phyloP scores from a whole-genome alignment of 2,329 filamentous ascomycete species.

The Catunica adiposa region DNA sequence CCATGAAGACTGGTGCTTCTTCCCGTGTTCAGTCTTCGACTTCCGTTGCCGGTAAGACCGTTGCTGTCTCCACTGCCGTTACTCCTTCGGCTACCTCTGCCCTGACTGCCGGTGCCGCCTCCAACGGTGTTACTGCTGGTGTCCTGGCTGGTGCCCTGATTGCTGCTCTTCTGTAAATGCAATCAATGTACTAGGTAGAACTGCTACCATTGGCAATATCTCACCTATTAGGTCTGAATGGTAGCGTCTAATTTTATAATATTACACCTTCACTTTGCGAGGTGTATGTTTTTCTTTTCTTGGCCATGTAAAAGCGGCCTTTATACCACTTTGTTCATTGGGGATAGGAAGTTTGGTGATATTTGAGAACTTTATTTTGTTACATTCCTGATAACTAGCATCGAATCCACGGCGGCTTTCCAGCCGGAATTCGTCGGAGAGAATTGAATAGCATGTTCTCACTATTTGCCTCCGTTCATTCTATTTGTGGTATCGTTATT shows the following conservation, averaged over 20 bases:
- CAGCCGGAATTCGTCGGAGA: conserved; percentile 1
- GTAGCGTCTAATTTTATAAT: neutral
- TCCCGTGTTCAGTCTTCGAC: neutral
- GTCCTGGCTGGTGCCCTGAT: conserved; percentile 14
- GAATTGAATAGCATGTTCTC: conserved; percentile 13
- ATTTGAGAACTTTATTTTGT: conserved; percentile 13
- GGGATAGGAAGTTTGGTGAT: conserved; percentile 14
- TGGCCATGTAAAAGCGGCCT: neutral
- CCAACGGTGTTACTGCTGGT: conserved; percentile 10
- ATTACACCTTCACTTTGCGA: neutral
- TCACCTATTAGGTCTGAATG: neutral
- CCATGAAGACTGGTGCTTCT: conserved; percentile 8
- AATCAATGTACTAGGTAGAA: neutral
- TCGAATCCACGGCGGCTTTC: neutral
- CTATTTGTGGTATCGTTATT: conserved; percentile 3
- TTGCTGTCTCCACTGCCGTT: neutral
- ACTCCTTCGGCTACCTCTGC: conserved; percentile 5
- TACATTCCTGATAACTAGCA: neutral
- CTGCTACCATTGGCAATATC: neutral
- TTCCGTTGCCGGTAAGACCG: conserved; percentile 1
- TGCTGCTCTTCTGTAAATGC: conserved; percentile 13
- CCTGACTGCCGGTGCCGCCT: conserved; percentile 7
- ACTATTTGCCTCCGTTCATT: conserved; percentile 10
- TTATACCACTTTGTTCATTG: conserved; percentile 15
- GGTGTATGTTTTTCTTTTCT: conserved; percentile 6